These are phyloP conservation scores for Boletellus emodensis DNA, from an alignment of 768 basidiomycete species.

Conservation along the genomic window DNA sequence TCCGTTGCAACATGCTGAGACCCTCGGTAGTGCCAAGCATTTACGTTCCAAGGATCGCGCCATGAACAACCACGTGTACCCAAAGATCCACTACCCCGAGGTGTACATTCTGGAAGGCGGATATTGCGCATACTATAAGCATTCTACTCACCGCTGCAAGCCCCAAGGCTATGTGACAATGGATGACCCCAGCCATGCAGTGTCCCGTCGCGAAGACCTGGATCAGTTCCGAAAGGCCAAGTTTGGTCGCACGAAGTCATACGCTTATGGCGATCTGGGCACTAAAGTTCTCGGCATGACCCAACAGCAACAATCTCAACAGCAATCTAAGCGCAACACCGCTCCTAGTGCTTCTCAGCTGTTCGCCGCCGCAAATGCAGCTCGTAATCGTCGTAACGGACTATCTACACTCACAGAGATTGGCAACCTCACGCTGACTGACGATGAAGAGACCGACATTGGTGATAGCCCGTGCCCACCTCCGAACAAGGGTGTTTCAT, in stretches of 20 bases:
- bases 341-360: constrained; percentile 55
- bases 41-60: constrained; percentile 87
- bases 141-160: constrained; percentile 65
- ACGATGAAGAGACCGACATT: constrained; percentile 73
- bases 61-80: constrained; percentile 85
- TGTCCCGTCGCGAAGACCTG: constrained; percentile 78
- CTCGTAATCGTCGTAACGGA: constrained; percentile 57
- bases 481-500: constrained; percentile 52
- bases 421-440: constrained; percentile 55
- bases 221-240: constrained; percentile 89
- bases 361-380: constrained; percentile 68
- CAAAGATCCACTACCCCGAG: constrained; percentile 92
- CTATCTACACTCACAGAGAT: constrained; percentile 68
- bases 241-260: constrained; percentile 87
- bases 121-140: constrained; percentile 83
- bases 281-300: constrained; percentile 36
- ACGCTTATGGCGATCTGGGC: constrained; percentile 80
- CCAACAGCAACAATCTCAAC: constrained; percentile 38
- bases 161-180: constrained; percentile 85
- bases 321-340: constrained; percentile 59
- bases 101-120: constrained; percentile 97
- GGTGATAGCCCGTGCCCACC: constrained; percentile 90
- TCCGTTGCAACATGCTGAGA: constrained; percentile 4
- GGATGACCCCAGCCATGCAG: constrained; percentile 86
- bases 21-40: constrained; percentile 73